These are phyloP conservation scores for Trapa bicornis DNA, from an alignment of 345 rosid genomes.

Conservation along the genomic window DNA sequence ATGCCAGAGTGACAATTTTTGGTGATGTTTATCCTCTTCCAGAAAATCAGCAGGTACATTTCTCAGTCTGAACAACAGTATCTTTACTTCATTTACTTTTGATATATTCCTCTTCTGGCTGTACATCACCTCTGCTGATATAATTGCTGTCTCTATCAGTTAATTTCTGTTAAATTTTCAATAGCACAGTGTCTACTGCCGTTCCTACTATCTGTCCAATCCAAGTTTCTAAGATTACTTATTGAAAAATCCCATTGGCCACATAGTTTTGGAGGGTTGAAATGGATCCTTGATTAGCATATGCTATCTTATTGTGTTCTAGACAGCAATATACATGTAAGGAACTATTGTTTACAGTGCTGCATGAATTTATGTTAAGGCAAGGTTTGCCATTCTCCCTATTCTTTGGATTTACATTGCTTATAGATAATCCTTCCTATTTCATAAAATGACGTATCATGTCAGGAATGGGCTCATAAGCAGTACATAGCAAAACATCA, in stretches of 20 bases:
- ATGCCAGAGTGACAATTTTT: conserved; percentile 90
- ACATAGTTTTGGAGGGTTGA: not conserved
- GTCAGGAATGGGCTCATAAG: conserved; percentile 94
- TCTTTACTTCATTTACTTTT: not conserved
- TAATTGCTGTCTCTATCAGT: not conserved
- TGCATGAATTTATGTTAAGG: not conserved
- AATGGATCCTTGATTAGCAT: not conserved
- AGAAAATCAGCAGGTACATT: conserved; percentile 60
- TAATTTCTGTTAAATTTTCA: not conserved
- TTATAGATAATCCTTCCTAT: not conserved
- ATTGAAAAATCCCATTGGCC: not conserved
- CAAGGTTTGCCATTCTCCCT: not conserved
- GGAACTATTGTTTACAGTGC: too few relatives aligned
- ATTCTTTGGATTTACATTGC: not conserved
- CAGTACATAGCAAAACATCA: conserved; percentile 83
- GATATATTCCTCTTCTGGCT: not conserved
- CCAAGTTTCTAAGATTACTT: not conserved
- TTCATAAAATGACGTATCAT: conserved; percentile 9
- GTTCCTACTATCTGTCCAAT: not conserved
- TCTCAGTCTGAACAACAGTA: not conserved
- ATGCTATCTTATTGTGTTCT: not conserved
- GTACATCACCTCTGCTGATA: not conserved
- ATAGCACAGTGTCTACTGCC: not conserved
- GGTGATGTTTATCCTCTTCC: conserved; percentile 91
- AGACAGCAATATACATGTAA: too few relatives aligned